These are phyloP conservation scores for Daldinia bambusicola DNA, from an alignment of 495 filamentous ascomycete genomes.

Conservation along the genomic window DNA sequence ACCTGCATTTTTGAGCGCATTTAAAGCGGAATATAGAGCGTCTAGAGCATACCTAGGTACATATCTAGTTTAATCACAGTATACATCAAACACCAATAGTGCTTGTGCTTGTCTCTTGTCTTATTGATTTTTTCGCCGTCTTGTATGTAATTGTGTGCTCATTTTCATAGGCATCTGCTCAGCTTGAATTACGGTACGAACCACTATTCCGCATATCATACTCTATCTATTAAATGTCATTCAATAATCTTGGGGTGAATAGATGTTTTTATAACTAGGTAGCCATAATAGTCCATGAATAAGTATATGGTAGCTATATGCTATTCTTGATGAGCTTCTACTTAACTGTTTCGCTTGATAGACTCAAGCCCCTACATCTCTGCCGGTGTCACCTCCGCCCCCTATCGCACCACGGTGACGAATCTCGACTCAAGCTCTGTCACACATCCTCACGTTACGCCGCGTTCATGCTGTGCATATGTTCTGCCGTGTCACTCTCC, in stretches of 20 bases:
- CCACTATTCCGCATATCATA: no score
- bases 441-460: constrained; percentile 6
- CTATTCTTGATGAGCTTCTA: neutral
- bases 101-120: no score
- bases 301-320: no score
- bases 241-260: no score
- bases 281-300: no score
- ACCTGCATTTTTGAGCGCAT: neutral
- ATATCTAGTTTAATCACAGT: neutral
- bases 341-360: neutral
- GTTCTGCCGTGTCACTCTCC: constrained; percentile 6
- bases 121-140: neutral
- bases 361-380: neutral
- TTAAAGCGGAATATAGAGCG: neutral
- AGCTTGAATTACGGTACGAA: no score
- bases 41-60: neutral
- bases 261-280: no score
- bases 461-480: neutral
- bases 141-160: no score
- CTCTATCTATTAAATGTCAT: no score
- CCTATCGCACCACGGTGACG: constrained; percentile 4
- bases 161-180: no score
- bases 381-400: neutral
- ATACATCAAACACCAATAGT: neutral
- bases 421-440: constrained; percentile 16